Base-by-base conservation (phyloP, 805 yeast species). In the Vanderwaltozyma verrucispora region DNA sequence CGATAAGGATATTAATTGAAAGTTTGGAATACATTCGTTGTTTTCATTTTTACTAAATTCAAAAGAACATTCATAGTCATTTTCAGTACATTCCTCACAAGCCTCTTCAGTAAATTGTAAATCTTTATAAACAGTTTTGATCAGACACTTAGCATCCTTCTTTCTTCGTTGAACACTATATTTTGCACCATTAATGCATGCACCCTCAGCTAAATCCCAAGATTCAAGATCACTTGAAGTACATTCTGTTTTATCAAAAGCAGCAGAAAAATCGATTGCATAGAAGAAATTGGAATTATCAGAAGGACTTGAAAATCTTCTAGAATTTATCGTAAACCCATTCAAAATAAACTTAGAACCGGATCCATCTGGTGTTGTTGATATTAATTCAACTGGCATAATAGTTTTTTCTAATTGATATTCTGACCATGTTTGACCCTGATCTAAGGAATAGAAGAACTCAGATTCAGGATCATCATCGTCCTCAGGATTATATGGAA, bases 281-380 rank as follows among this genome's bases (percentile, higher is more conserved):
- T 59, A 63, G 5, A 48, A 23, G 9, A 46, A 32, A 23, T 40
- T 36, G 6, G 50, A 7, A 21, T 21, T 33, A 8, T 43, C 48
- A 7, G 23, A 8, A 15, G 17, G 19, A 11, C 13, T 5, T 4
- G 11, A 8, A 24, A 8, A 8, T 8, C 11, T 24, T 10, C n/a
- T 11, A 5, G 27, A 3, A 20, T 32, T 27, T 17, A 16, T 2
- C 3, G 24, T n/a, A 17, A 42, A 27, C 4, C 83, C 85, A 14
- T 64, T 49, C 3, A 80, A 36, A 13, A 80, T 43, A 45, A 85
- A 75, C 37, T 69, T 71, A 25, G 67, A 58, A 3, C 86, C 75
- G 0, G 87, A 71, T 1, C 89, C 84, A 59, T 84, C 94, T 13
- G 74, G 67, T 0, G 84, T 72, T 0, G 87, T 75, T 1, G 74